Evolutionary conservation across 176 grass and related monocot genomes (phyloP), one percentile per base, ranked within the genome.

Genomic region (Eragrostis nindensis): DNA sequence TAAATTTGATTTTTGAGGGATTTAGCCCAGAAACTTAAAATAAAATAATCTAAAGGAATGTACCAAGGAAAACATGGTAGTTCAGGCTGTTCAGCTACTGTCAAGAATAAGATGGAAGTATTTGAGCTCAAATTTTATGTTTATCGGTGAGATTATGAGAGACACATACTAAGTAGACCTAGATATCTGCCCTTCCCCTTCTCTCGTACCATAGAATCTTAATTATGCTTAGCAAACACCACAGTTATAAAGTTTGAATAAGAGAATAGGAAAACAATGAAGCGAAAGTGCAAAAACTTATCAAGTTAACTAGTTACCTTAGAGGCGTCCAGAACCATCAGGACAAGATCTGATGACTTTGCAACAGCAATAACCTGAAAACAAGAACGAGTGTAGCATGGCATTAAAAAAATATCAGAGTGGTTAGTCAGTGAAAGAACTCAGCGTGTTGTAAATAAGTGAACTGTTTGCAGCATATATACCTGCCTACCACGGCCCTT

Each of bases 401-500:
- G 17, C 47, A 66, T 53, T 48, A 7, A 50, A 67, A 67, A 65
- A 65, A 62, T 41, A 67, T 30, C 46, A 74, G 15, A 48, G 16
- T 65, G 9, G 45, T 71, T 47, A 83, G 19, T 53, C 42, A 41
- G 2, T 67, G 45, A 46, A 85, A 50, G 41, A 62, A 62, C 7
- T 13, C 69, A 76, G n/a, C 22, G 44, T 57, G 43, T 5, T 22
- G 19, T 1, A n/a, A 55, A 38, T 45, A 11, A 86, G 50, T 53
- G 44, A 74, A 50, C 3, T 25, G 54, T 54, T 45, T 63, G 74
- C 19, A 83, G 21, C 30, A 70, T 57, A 70, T 57, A 72, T 81
- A 99, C 96, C 96, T 99, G 96, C 83, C 96, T 94, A 60, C 96
- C 96, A 86, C 92, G 96, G 17, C 92, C 92, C 85, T 95, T 99